Percentiles rank a stretch among this genome's conserved stretches.
phyloP scores from a whole-genome alignment of 2,329 filamentous ascomycete genomes.

The Drechslera avenae region DNA sequence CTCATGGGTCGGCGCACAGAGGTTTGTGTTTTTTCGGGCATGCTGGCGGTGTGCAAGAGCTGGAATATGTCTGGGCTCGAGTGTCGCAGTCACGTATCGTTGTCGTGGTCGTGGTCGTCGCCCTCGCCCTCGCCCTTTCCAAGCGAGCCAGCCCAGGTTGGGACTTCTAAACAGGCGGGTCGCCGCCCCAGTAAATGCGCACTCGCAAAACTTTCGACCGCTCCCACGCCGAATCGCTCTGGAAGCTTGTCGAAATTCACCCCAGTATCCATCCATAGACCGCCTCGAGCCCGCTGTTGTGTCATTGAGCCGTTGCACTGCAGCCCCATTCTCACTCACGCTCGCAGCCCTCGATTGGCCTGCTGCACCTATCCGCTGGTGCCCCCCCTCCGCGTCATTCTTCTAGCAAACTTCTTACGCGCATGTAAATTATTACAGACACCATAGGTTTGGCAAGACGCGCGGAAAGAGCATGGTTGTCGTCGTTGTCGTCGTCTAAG shows the following conservation, averaged over 20 bases:
- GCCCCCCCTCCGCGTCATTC: constrained; percentile 38
- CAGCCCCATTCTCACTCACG: constrained; percentile 26
- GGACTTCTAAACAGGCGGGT: constrained; percentile 10
- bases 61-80: not conserved
- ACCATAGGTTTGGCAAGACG: constrained; percentile 14
- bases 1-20: not conserved
- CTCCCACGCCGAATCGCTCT: constrained; percentile 13
- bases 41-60: constrained; percentile 1
- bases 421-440: constrained; percentile 27
- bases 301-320: constrained; percentile 28
- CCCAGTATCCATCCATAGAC: constrained; percentile 10
- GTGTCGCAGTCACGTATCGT: not conserved
- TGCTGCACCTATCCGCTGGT: constrained; percentile 29
- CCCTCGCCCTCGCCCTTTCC: constrained; percentile 5
- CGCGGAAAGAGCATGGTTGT: too few relatives aligned
- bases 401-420: constrained; percentile 40
- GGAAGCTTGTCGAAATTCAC: constrained; percentile 7
- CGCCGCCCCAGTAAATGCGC: constrained; percentile 13
- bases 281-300: too few relatives aligned
- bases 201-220: constrained; percentile 24
- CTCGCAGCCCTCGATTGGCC: constrained; percentile 25
- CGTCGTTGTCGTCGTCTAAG: constrained; percentile 3
- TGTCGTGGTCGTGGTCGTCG: too few relatives aligned
- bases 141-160: constrained; percentile 13
- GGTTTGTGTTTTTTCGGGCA: not conserved